Conservation (phyloP, 257 asterid species). For the Nicotiana knightiana region DNA sequence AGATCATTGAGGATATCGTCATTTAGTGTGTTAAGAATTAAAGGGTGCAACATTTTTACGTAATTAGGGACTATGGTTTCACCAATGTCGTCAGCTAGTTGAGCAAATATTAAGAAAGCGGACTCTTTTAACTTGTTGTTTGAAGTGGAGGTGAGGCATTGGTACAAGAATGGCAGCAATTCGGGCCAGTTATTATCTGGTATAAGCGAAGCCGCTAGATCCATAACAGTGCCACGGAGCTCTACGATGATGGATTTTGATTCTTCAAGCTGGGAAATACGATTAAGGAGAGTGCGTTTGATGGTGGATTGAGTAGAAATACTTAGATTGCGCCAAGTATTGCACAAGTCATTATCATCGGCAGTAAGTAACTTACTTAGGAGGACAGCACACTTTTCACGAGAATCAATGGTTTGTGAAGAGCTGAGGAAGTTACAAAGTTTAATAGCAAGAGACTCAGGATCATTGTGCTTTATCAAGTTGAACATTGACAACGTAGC, state of each 20-base stretch:
- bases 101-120: slow-evolving; percentile 70
- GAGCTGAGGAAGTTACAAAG: slow-evolving; percentile 59
- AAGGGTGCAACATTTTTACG: slow-evolving; percentile 67
- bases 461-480: slow-evolving; percentile 47
- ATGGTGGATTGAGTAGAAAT: slow-evolving; percentile 49
- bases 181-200: slow-evolving; percentile 86
- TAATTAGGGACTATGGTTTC: slow-evolving; percentile 54
- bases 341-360: no score
- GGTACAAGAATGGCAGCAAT: slow-evolving; percentile 82
- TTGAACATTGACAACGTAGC: no score
- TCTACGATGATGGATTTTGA: slow-evolving; percentile 46
- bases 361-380: slow-evolving; percentile 53
- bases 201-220: slow-evolving; percentile 72
- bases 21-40: slow-evolving; percentile 54
- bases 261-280: slow-evolving; percentile 54
- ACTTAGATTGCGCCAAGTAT: slow-evolving; percentile 15
- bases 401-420: slow-evolving; percentile 47
- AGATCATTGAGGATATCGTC: slow-evolving; percentile 27
- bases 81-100: slow-evolving; percentile 70
- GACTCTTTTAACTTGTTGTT: slow-evolving; percentile 56
- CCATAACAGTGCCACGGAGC: slow-evolving; percentile 73
- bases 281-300: slow-evolving; percentile 43
- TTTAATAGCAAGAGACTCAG: slow-evolving; percentile 61
- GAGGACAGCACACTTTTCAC: slow-evolving; percentile 71
- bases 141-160: slow-evolving; percentile 67